phyloP scores from a whole-genome alignment of 371 early-diverging fungal species.

The Rhizopus delemar region DNA sequence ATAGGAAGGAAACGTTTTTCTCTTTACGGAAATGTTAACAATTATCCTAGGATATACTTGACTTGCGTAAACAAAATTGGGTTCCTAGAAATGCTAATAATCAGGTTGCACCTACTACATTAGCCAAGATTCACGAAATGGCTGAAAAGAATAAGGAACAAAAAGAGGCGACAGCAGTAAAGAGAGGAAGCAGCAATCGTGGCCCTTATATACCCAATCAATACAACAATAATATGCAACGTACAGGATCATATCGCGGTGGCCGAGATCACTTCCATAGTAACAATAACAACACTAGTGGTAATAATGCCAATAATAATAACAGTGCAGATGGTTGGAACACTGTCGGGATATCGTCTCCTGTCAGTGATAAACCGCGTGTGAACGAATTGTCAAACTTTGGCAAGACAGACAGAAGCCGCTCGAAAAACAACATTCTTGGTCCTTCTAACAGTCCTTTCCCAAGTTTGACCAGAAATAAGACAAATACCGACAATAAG shows the following conservation, averaged over 20 bases:
- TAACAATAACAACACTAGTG: conserved; percentile 11
- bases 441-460: conserved; percentile 68
- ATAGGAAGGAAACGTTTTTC: not conserved
- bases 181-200: conserved; percentile 63
- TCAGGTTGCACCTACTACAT: conserved; percentile 79
- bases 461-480: conserved; percentile 40
- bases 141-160: conserved; percentile 65
- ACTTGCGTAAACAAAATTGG: conserved; percentile 85
- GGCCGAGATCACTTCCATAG: conserved; percentile 18
- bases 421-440: conserved; percentile 53
- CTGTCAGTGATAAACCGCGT: conserved; percentile 32
- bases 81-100: conserved; percentile 54
- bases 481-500: conserved; percentile 34
- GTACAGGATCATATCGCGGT: conserved; percentile 65
- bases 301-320: conserved; percentile 4
- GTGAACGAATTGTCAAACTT: conserved; percentile 75
- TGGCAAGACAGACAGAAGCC: conserved; percentile 75
- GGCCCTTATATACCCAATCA: conserved; percentile 53
- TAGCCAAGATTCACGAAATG: conserved; percentile 88
- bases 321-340: conserved; percentile 70
- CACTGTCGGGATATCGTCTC: conserved; percentile 55
- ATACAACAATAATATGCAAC: conserved; percentile 47
- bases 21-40: not conserved
- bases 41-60: conserved; percentile 73
- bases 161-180: conserved; percentile 59